Base-by-base conservation (phyloP, 2,329 filamentous ascomycete species). In the Ampelomyces quisqualis region DNA sequence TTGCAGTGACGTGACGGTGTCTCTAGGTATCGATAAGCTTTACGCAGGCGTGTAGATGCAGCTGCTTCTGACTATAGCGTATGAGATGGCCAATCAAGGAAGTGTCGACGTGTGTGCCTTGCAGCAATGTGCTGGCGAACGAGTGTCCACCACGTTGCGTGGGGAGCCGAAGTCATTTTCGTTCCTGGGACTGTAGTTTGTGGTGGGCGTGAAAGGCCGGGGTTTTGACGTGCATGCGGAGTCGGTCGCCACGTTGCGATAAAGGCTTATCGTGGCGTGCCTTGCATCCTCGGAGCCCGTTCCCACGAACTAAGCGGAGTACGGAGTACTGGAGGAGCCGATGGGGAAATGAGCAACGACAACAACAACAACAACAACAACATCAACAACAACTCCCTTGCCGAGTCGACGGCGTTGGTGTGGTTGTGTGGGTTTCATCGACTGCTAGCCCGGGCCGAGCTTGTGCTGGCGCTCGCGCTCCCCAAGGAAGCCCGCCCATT, bases 201-300 rank as follows among this genome's bases (percentile, higher is more conserved):
- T 52, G 51, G 55, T 33, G 43, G 51, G 35, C 21, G 26, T 34
- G 23, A 26, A 20, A 23, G 40, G 31, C 38, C 17, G 51, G 47
- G 43, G 52, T 55, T 54, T 53, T 44, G 43, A 37, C 31, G 23
- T 53, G 55, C 54, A 54, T 47, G 43, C 42, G 42, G 38, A 32
- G 43, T 36, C 40, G 34, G 34, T 27, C 30, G 36, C 47, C 48
- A 58, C 48, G 49, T 49, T 54, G 45, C 50, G 50, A 57, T 56
- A 57, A 49, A 43, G 18, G 26, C 46, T 53, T 59, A 54, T 53
- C 55, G 43, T 49, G 36, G 49, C 49, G 51, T 44, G 38, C 40
- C 46, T 51, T 49, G 39, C 45, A 31, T n/a, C n/a, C n/a, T n/a
- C n/a, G n/a, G n/a, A n/a, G n/a, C n/a, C n/a, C n/a, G n/a, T n/a